Evolutionary conservation across 306 rosid genomes (phyloP).

Genomic region (Purshia tridentata): DNA sequence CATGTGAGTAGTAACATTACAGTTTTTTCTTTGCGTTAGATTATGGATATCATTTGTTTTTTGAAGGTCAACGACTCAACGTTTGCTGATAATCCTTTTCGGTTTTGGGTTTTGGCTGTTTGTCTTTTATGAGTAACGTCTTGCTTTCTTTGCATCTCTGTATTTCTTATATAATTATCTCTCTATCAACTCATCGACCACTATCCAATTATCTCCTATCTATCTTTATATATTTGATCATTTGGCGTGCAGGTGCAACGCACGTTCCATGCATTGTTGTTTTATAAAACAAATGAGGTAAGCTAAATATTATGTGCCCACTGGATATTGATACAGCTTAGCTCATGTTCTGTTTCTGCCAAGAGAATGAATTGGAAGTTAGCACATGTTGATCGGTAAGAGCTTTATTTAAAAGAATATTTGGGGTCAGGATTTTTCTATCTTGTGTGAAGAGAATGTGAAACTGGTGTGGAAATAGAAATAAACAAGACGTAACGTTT

Average conservation of each 20-base stretch:
- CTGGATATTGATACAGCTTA: background rate
- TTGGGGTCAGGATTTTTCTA: too few relatives aligned
- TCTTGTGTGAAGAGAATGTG: too few relatives aligned
- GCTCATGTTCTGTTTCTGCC: background rate
- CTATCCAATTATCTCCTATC: background rate
- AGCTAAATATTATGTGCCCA: background rate
- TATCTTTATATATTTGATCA: background rate
- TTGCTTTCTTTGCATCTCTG: slow-evolving; percentile 22
- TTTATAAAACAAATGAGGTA: background rate
- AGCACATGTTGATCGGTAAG: background rate
- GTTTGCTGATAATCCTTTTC: slow-evolving; percentile 13
- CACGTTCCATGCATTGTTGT: slow-evolving; percentile 49
- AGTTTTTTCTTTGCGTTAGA: slow-evolving; percentile 27
- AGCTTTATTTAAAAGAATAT: background rate
- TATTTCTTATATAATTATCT: slow-evolving; percentile 9
- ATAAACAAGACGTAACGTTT: too few relatives aligned
- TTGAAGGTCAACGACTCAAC: slow-evolving; percentile 67
- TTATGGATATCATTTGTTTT: slow-evolving; percentile 29
- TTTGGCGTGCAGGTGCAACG: slow-evolving; percentile 22
- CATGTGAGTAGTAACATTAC: slow-evolving; percentile 53
- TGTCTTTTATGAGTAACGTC: slow-evolving; percentile 26
- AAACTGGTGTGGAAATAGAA: too few relatives aligned
- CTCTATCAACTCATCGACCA: slow-evolving; percentile 12
- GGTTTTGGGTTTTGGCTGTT: background rate
- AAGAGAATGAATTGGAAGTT: background rate